phyloP scores from a whole-genome alignment of 148 eudicot species.

The Euryodendron excelsum region DNA sequence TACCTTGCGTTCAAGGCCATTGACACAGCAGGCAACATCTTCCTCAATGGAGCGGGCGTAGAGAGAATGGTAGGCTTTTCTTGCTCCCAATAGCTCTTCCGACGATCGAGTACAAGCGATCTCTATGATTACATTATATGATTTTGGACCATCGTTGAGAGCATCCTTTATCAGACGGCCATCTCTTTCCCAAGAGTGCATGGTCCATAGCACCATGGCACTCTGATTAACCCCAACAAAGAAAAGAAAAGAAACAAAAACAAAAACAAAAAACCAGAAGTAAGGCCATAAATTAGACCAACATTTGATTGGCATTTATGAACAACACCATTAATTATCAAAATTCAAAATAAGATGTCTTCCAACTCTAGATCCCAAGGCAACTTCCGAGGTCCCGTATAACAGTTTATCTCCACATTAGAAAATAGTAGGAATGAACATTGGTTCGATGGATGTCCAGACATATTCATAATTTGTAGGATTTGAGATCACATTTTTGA shows the following conservation, averaged over 20 bases:
- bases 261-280: too few species aligned
- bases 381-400: too few species aligned
- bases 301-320: too few species aligned
- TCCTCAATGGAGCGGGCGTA: slow-evolving; percentile 74
- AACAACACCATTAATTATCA: too few species aligned
- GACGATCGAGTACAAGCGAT: slow-evolving; percentile 79
- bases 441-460: too few species aligned
- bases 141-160: slow-evolving; percentile 44
- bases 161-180: slow-evolving; percentile 72
- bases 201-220: slow-evolving; percentile 63
- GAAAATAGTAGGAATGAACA: too few species aligned
- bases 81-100: slow-evolving; percentile 64
- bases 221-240: slow-evolving; percentile 27
- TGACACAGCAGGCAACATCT: slow-evolving; percentile 60
- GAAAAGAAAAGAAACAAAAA: not conserved
- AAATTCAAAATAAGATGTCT: too few species aligned
- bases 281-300: not conserved
- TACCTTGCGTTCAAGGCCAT: slow-evolving; percentile 58
- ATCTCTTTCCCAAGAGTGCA: slow-evolving; percentile 97
- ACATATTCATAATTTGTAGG: too few species aligned
- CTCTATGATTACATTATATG: slow-evolving; percentile 47
- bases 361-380: too few species aligned
- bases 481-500: too few species aligned
- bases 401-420: too few species aligned
- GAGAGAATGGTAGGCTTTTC: slow-evolving; percentile 80